These are phyloP conservation scores for Dalechampia spathulata DNA, from an alignment of 441 rosid genomes.

Conservation along the genomic window DNA sequence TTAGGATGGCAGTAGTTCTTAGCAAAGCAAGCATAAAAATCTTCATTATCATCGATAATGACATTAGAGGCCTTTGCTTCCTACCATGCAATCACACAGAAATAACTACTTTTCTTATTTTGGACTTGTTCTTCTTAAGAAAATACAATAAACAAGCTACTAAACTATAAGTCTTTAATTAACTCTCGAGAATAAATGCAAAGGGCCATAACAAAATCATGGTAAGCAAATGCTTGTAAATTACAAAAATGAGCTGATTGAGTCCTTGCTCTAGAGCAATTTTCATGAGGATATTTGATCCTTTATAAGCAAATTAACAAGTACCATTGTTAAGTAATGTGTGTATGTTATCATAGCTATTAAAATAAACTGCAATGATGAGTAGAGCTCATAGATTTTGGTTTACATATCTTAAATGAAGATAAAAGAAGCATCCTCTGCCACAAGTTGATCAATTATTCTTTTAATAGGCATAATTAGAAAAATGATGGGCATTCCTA, in stretches of 20 bases:
- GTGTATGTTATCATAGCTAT: slow-evolving; percentile 16
- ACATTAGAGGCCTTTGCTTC: slow-evolving; percentile 26
- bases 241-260: slow-evolving; percentile 30
- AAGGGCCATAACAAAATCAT: slow-evolving; percentile 29
- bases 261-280: slow-evolving; percentile 33
- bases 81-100: slow-evolving; percentile 12
- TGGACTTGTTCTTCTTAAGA: no score
- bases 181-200: slow-evolving; percentile 42
- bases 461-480: no score
- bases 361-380: neutral
- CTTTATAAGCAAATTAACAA: slow-evolving; percentile 32
- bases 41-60: slow-evolving; percentile 21
- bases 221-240: slow-evolving; percentile 34
- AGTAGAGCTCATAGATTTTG: neutral
- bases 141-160: neutral
- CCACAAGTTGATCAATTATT: neutral
- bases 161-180: neutral
- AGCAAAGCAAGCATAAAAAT: slow-evolving; percentile 33
- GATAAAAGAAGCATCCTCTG: neutral
- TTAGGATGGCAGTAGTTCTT: slow-evolving; percentile 38
- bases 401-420: neutral
- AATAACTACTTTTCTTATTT: neutral
- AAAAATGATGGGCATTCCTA: no score
- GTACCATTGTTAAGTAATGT: slow-evolving; percentile 25
- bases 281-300: slow-evolving; percentile 35